Evolutionary conservation across 164 flowering plant species (phyloP).

Genomic region (Echeveria elegans): DNA sequence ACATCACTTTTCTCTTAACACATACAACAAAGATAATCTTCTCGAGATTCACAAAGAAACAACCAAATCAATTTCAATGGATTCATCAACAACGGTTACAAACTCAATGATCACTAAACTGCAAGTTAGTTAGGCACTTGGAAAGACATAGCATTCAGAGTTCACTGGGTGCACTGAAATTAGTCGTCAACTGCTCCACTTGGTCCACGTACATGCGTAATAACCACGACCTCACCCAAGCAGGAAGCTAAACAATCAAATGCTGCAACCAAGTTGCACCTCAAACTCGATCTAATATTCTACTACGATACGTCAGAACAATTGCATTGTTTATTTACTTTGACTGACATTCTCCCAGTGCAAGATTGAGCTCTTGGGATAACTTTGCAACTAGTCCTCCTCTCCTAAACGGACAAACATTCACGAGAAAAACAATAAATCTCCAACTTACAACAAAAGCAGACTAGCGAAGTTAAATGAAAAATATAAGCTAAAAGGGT

Average conservation of each 20-base stretch:
- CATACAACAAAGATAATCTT: not conserved
- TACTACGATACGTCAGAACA: not conserved
- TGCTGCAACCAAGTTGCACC: not conserved
- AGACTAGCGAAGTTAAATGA: not conserved
- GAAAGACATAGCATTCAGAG: not conserved
- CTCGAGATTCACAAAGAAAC: not conserved
- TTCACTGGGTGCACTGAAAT: not conserved
- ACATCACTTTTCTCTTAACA: not conserved
- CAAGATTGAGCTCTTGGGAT: constrained; percentile 60
- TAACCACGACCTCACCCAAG: not conserved
- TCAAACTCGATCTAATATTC: not conserved
- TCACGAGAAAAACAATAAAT: not conserved
- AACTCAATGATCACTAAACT: not conserved
- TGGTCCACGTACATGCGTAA: not conserved
- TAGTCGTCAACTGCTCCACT: not conserved
- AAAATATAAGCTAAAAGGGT: not conserved
- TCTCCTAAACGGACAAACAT: constrained; percentile 32
- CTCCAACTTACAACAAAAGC: not conserved
- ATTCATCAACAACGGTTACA: not conserved
- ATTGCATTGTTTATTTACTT: not conserved
- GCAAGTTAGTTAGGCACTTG: not conserved
- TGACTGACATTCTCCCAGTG: constrained; percentile 51
- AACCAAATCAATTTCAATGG: not conserved
- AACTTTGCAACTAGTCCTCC: constrained; percentile 77
- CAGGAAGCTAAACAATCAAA: not conserved